Percentiles rank a stretch among this genome's conserved stretches.
phyloP scores from a whole-genome alignment of 2,329 filamentous ascomycete genomes.

The Pseudogymnoascus sp. region DNA sequence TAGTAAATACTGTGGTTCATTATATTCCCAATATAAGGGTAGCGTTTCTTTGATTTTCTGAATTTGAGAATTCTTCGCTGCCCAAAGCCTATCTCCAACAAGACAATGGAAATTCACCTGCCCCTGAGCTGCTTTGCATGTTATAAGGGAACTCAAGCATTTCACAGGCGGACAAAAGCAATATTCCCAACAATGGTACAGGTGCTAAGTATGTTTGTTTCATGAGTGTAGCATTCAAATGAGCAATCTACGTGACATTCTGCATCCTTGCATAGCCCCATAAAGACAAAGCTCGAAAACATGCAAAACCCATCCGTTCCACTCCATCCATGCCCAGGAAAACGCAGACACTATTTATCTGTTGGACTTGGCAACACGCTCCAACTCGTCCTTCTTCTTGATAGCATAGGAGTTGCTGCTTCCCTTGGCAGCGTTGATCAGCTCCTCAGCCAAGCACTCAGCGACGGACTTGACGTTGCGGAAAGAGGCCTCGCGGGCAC shows the following conservation, averaged over 20 bases:
- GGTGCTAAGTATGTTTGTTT: conserved; percentile 13
- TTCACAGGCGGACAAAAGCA: neutral
- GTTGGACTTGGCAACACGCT: conserved; percentile 99
- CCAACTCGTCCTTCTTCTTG: conserved; percentile 99
- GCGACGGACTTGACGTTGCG: conserved; percentile 99
- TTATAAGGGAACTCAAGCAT: neutral
- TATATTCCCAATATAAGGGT: neutral
- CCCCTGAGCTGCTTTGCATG: neutral
- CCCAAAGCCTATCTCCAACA: neutral
- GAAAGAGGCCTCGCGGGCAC: conserved; percentile 97
- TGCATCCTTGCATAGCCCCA: conserved; percentile 26
- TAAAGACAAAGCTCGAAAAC: conserved; percentile 27
- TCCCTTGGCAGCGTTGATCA: conserved; percentile 99
- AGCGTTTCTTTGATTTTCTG: no score
- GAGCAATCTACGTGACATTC: conserved; percentile 28
- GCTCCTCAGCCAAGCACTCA: conserved; percentile 98
- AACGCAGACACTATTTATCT: conserved; percentile 61
- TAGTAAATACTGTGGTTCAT: neutral
- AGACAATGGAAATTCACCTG: neutral
- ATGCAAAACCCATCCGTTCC: conserved; percentile 12
- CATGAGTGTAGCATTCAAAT: conserved; percentile 21
- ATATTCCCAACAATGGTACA: neutral
- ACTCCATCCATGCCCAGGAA: conserved; percentile 25
- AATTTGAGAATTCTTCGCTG: neutral
- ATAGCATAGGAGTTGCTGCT: conserved; percentile 99